Evolutionary conservation across 2,329 filamentous ascomycete genomes (phyloP).

Genomic region (Fusarium austroafricanum): DNA sequence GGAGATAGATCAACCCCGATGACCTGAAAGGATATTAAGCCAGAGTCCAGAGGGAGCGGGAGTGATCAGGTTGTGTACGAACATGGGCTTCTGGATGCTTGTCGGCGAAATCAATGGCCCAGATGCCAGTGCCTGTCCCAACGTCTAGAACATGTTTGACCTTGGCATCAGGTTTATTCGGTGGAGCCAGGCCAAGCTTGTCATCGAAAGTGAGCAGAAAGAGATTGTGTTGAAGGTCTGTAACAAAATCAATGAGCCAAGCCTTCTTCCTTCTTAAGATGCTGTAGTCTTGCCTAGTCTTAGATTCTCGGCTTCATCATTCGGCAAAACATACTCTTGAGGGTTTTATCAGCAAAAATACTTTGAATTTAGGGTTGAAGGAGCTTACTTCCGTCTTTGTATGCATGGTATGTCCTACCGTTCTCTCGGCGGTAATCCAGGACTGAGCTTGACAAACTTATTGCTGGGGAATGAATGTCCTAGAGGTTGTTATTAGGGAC

Average conservation of each 20-base stretch:
- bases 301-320: slow-evolving; percentile 33
- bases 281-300: slow-evolving; percentile 12
- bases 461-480: slow-evolving; percentile 7
- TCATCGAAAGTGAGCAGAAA: slow-evolving; percentile 27
- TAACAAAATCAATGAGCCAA: accelerated
- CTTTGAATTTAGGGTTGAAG: no score
- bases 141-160: slow-evolving; percentile 31
- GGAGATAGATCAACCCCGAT: slow-evolving; percentile 29
- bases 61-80: accelerated
- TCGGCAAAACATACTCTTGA: slow-evolving; percentile 34
- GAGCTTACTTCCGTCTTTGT: slow-evolving; percentile 16
- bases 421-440: slow-evolving; percentile 19
- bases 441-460: slow-evolving; percentile 12
- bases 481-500: not conserved
- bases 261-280: no score
- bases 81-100: slow-evolving; percentile 29
- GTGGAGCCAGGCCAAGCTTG: slow-evolving; percentile 30
- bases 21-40: not conserved
- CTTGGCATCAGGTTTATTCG: slow-evolving; percentile 22
- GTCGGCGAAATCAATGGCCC: slow-evolving; percentile 37
- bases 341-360: accelerated
- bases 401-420: slow-evolving; percentile 18
- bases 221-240: slow-evolving; percentile 36
- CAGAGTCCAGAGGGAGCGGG: accelerated
- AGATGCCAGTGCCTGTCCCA: slow-evolving; percentile 39